Conservation (phyloP, 2,329 filamentous ascomycete genomes). For the Aspergillus sp. region DNA sequence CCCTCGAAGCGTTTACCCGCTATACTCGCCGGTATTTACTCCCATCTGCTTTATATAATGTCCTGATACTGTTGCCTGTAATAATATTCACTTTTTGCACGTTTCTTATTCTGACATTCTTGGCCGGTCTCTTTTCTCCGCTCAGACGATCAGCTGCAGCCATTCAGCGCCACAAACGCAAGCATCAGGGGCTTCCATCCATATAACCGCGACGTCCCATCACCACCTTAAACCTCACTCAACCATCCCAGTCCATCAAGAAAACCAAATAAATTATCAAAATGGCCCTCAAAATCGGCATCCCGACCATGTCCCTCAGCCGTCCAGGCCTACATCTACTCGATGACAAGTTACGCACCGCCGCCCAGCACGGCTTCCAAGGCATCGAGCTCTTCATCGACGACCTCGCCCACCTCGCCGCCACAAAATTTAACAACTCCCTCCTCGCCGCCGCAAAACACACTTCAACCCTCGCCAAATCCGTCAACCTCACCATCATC, state of each 20-base stretch:
- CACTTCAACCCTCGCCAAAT: conserved; percentile 51
- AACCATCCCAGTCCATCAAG: not conserved
- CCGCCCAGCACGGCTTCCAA: conserved; percentile 45
- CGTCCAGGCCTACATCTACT: conserved; percentile 70
- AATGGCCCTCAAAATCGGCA: conserved; percentile 49
- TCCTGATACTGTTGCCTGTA: too few relatives aligned
- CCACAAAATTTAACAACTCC: conserved; percentile 23
- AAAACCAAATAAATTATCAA: not conserved
- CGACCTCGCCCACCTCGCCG: conserved; percentile 33
- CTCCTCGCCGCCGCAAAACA: conserved; percentile 26
- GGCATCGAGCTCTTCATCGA: conserved; percentile 41
- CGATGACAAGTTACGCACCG: conserved; percentile 66
- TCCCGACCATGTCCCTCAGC: conserved; percentile 76
- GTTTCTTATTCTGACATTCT: too few relatives aligned
- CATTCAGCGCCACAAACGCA: too few relatives aligned
- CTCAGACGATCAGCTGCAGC: too few relatives aligned
- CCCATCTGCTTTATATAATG: not conserved
- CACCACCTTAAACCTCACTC: not conserved
- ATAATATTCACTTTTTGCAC: too few relatives aligned
- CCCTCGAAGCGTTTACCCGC: conserved; percentile 6
- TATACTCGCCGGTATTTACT: not conserved
- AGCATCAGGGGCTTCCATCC: not conserved
- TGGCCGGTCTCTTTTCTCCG: too few relatives aligned
- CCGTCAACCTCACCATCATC: conserved; percentile 34
- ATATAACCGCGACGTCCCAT: not conserved